Percentiles rank a stretch among this genome's conserved stretches.
Conservation (phyloP, 495 filamentous ascomycete genomes). For the Lophiotrema nucula region DNA sequence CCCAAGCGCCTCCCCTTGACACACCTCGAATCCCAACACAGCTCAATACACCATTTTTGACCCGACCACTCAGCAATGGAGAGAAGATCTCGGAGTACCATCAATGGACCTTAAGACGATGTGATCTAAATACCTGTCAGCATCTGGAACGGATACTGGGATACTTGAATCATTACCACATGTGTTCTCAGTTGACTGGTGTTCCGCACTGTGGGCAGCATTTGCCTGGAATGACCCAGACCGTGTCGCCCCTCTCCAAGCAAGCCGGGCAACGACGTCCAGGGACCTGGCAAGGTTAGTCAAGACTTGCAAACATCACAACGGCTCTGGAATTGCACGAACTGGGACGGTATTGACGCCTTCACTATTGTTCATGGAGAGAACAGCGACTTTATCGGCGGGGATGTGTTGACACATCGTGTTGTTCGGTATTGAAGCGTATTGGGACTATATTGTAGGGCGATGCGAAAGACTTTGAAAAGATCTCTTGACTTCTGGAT, state of each 20-base stretch:
- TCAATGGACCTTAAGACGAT: no score
- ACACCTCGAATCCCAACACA: no score
- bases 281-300: slow-evolving; percentile 37
- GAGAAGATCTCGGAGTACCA: neutral
- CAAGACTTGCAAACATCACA: neutral
- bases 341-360: slow-evolving; percentile 27
- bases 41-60: no score
- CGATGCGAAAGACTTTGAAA: no score
- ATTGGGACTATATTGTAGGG: no score
- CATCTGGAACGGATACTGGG: neutral
- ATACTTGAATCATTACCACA: neutral
- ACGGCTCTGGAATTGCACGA: neutral
- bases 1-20: no score
- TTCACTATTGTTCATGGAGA: slow-evolving; percentile 12
- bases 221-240: slow-evolving; percentile 46
- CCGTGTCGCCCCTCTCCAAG: slow-evolving; percentile 36
- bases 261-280: slow-evolving; percentile 41
- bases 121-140: neutral
- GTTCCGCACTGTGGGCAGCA: slow-evolving; percentile 41
- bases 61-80: neutral
- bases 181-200: slow-evolving; percentile 33
- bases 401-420: slow-evolving; percentile 30
- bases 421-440: neutral
- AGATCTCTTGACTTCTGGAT: no score
- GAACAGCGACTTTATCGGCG: slow-evolving; percentile 21